These are phyloP conservation scores for Candida vartiovaarae DNA, from an alignment of 805 yeast species.

Conservation along the genomic window DNA sequence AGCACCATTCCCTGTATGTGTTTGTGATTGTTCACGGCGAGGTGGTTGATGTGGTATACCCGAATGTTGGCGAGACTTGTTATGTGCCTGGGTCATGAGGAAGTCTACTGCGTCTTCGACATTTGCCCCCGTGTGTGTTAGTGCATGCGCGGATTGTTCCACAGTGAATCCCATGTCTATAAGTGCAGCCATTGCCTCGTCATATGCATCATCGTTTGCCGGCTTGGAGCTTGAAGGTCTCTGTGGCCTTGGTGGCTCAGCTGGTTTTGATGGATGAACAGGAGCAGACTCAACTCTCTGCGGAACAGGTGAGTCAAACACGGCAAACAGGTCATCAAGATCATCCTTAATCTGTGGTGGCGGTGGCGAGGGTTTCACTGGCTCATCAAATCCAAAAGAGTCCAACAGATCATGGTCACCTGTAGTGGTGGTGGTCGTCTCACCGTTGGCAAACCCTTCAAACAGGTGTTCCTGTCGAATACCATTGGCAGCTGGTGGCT, in stretches of 20 bases:
- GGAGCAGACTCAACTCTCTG: slow-evolving; percentile 2
- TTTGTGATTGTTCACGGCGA: background rate
- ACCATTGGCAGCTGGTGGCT: background rate
- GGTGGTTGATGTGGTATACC: slow-evolving; percentile 11
- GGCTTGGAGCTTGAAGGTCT: background rate
- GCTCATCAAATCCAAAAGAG: slow-evolving; percentile 9
- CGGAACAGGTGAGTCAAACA: slow-evolving; percentile 20
- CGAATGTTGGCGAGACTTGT: slow-evolving; percentile 27
- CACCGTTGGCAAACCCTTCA: slow-evolving; percentile 16
- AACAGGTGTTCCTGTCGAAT: slow-evolving; percentile 10
- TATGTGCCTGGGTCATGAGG: slow-evolving; percentile 56
- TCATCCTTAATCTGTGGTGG: slow-evolving; percentile 8
- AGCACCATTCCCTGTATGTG: background rate
- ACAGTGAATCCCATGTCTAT: slow-evolving; percentile 75
- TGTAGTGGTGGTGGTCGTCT: background rate
- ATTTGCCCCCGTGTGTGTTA: slow-evolving; percentile 48
- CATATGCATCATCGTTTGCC: slow-evolving; percentile 24
- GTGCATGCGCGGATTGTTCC: slow-evolving; percentile 53
- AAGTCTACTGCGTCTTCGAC: slow-evolving; percentile 59
- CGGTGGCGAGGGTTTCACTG: background rate
- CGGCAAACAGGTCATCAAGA: slow-evolving; percentile 27
- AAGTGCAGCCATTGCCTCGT: slow-evolving; percentile 55
- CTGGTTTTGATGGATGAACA: background rate
- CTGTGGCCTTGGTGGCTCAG: background rate
- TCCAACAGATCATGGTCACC: slow-evolving; percentile 11